Evolutionary conservation across 495 filamentous ascomycete genomes (phyloP), one percentile per base, ranked within the genome.

Genomic region (Tuber indicum): DNA sequence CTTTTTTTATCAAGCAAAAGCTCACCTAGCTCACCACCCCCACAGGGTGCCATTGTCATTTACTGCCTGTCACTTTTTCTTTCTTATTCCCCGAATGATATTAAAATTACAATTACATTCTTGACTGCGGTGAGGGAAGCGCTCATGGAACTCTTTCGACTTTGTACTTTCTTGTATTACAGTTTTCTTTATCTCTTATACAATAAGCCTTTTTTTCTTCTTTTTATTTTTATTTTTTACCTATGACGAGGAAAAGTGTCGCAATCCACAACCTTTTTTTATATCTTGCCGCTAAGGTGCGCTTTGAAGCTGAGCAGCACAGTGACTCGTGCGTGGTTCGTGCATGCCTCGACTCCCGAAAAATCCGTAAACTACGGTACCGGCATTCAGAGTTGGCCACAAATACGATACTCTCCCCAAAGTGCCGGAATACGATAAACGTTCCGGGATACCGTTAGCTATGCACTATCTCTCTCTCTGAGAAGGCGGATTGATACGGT

Each of bases 1-100:
- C 93, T 39, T 99, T 99, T 88, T 99, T 99, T 87, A 99, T 99
- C 87, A 99, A 99, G 89, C 96, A 99, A 87, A 99, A 99, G 87
- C 88, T 99, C 83, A 98, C 96, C 71, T 96, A 86, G 80, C 36
- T 5, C 58, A 32, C 6, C 10, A 66, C 58, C 6, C 17, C 26
- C 58, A 6, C 26, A 66, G 4, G 26, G 26, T 26, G 3, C 58
- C n/a, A 32, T 62, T 62, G 52, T 62, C 10, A n/a, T 9, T 4
- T 23, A 58, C 26, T 62, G n/a, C 10, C 52, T 52, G n/a, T 26
- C 52, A 16, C 58, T 36, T 62, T 62, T 32, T 66, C 16, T 36
- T 16, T 17, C 32, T 36, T 12, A 17, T 66, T 66, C 58, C 52
- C 58, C 32, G 12, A 36, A 36, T 66, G 12, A 36, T 66, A 17